Evolutionary conservation across 306 rosid species (phyloP).

Genomic region (Pyrus pyrifolia): DNA sequence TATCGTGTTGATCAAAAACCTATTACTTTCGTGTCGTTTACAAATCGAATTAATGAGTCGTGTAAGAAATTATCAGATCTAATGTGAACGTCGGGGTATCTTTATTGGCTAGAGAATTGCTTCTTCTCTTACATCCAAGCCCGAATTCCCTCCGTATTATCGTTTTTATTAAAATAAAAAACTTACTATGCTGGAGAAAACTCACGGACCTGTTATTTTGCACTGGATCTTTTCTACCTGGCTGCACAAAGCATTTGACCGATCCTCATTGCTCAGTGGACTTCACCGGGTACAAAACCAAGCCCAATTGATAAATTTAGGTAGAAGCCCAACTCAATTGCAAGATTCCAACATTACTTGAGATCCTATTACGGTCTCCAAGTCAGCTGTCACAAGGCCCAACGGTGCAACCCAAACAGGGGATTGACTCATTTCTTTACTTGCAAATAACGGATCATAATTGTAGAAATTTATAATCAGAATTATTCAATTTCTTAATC

Average conservation of each 20-base stretch:
- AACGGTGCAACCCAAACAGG: background rate
- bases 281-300: background rate
- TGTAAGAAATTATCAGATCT: no score
- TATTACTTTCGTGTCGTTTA: no score
- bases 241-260: background rate
- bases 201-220: background rate
- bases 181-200: no score
- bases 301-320: background rate
- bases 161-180: no score
- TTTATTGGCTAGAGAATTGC: background rate
- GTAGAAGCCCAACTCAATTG: background rate
- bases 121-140: background rate
- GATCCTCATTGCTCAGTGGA: background rate
- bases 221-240: background rate
- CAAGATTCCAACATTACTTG: no score
- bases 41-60: rapidly evolving
- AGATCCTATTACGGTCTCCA: background rate
- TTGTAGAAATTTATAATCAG: no score
- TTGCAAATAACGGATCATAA: no score
- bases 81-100: background rate
- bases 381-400: background rate
- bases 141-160: background rate
- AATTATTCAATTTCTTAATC: no score
- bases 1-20: no score
- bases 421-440: no score